These are phyloP conservation scores for Trametes gibbosa DNA, from an alignment of 768 basidiomycete species.

Conservation along the genomic window DNA sequence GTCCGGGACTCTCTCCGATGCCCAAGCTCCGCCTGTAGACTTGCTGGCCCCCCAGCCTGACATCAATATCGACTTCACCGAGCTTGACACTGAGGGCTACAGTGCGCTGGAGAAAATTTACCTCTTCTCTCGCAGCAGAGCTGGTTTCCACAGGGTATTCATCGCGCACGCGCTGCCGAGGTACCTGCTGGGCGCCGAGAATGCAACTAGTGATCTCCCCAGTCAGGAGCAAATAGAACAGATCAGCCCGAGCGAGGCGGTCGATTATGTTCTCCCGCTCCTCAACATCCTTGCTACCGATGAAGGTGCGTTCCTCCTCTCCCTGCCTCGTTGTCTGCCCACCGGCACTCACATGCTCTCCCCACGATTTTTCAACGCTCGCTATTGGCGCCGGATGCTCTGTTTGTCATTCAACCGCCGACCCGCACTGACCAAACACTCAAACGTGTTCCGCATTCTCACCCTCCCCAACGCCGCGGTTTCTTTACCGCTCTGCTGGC, in stretches of 20 bases:
- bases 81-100: conserved; percentile 75
- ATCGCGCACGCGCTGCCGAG: conserved; percentile 83
- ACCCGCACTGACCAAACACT: conserved; percentile 14
- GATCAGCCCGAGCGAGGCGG: conserved; percentile 82
- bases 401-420: not conserved
- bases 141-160: conserved; percentile 69
- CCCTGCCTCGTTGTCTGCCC: not conserved
- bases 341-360: conserved; percentile 9
- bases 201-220: conserved; percentile 2
- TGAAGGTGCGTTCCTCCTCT: conserved; percentile 53
- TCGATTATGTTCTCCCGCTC: conserved; percentile 92
- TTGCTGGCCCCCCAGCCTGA: conserved; percentile 10
- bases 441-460: conserved; percentile 1
- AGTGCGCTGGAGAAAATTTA: conserved; percentile 90
- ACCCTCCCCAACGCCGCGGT: conserved; percentile 2
- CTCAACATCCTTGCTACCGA: conserved; percentile 82
- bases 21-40: conserved; percentile 4
- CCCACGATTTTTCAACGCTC: not conserved
- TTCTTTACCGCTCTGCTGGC: conserved; percentile 7
- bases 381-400: conserved; percentile 2
- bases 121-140: conserved; percentile 79
- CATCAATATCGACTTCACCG: conserved; percentile 35
- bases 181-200: conserved; percentile 50
- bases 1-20: conserved; percentile 4
- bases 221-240: conserved; percentile 31